Base-by-base conservation (phyloP, 331 rosid genomes). In the Saraca asoca region DNA sequence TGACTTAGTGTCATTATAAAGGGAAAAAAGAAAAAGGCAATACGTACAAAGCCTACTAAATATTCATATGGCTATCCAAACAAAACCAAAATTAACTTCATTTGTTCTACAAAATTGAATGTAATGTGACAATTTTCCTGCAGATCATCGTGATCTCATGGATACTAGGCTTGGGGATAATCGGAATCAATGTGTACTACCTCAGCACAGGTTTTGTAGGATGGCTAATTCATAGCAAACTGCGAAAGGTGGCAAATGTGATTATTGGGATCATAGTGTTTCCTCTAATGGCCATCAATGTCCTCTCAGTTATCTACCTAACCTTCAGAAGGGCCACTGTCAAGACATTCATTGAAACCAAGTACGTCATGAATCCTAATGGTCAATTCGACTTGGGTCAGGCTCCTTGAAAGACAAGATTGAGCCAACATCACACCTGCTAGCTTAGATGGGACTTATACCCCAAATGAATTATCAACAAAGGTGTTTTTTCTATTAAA, bases 111-210 rank as follows among this genome's bases (percentile, higher is more conserved):
- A n/a, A 57, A 45, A 17, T 41, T 62, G 41, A 58, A 68, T 33
- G 33, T 43, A 18, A 49, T 8, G 66, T 65, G 68, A 63, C 50
- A 85, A 1, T 24, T 24, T 24, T 24, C 0, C 0, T 73, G 75
- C 85, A 89, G 96, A 79, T 92, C 55, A 78, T 92, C 57, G 64
- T 87, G 39, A 3, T 82, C 18, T 84, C 96, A 8, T 89, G 98
- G 95, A 78, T 79, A 60, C 81, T 89, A 16, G 91, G 96, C 2
- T 19, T 69, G 5, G 91, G 80, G 35, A 82, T 89, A 73, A 82
- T 87, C 0, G 83, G 90, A 5, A 81, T 92, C 75, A 92, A 92
- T 75, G 78, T 92, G 50, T 92, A 85, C 68, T 92, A 87, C 73
- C 95, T 92, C 5, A 79, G 73, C 57, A 89, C 96, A 13, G 63